Conservation (phyloP, 805 yeast species). For the Lipomyces lipofer region DNA sequence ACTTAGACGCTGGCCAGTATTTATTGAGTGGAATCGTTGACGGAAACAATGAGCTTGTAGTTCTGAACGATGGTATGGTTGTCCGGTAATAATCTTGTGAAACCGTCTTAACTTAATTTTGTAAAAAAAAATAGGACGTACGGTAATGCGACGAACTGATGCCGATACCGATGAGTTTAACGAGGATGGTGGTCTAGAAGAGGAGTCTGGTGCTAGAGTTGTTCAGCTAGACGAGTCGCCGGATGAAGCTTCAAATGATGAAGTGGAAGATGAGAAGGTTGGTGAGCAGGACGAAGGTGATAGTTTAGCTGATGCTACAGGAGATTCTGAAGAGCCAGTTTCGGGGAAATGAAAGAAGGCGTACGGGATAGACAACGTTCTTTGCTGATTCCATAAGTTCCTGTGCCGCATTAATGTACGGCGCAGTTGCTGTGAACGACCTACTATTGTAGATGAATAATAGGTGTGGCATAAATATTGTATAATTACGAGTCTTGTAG, state of each 20-base stretch:
- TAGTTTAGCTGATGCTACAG: constrained; percentile 6
- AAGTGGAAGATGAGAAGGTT: constrained; percentile 19
- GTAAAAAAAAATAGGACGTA: no score
- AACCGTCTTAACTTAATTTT: no score
- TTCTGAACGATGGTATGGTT: constrained; percentile 23
- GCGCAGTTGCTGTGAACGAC: no score
- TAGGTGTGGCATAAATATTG: background rate
- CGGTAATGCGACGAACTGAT: background rate
- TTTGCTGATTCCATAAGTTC: no score
- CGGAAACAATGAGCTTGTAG: constrained; percentile 16
- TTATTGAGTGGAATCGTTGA: constrained; percentile 6
- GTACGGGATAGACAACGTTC: background rate
- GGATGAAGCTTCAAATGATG: constrained; percentile 29
- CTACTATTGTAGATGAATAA: background rate
- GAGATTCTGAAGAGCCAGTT: background rate
- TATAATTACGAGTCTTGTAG: background rate
- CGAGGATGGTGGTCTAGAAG: background rate
- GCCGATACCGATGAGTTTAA: background rate
- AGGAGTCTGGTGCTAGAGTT: background rate
- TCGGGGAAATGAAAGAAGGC: background rate
- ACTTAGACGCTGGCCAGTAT: constrained; percentile 10
- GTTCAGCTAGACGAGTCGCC: constrained; percentile 14
- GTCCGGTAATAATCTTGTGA: no score
- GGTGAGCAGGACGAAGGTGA: constrained; percentile 28
- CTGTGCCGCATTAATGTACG: no score